phyloP scores from a whole-genome alignment of 1,284 basidiomycete genomes.

The Tilletia indica region DNA sequence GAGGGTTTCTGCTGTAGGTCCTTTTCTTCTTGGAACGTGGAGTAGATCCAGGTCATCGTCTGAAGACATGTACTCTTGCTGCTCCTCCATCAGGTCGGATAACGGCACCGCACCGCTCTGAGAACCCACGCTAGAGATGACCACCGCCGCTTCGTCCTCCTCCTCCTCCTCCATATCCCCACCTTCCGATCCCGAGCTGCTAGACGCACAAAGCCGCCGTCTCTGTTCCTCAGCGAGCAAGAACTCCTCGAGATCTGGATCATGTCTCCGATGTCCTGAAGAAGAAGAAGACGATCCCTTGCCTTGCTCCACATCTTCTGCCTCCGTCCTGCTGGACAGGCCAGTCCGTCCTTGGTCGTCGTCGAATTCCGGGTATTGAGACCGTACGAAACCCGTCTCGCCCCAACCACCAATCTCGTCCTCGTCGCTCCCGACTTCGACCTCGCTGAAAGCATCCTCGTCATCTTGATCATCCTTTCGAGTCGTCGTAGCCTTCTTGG shows the following conservation, averaged over 20 bases:
- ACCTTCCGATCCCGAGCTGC: background rate
- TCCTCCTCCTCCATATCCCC: background rate
- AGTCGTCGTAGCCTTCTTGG: background rate
- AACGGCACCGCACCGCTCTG: too few relatives aligned
- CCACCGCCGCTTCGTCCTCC: too few relatives aligned
- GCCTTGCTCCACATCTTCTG: background rate
- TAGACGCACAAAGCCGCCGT: background rate
- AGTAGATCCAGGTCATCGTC: too few relatives aligned
- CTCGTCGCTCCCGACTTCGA: conserved; percentile 17
- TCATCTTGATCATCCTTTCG: background rate
- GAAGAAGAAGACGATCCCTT: background rate
- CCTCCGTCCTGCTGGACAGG: background rate
- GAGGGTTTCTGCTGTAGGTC: too few relatives aligned
- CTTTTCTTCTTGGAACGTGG: too few relatives aligned
- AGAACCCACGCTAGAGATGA: too few relatives aligned
- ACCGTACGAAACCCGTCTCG: background rate
- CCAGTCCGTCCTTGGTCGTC: background rate
- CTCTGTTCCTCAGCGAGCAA: conserved; percentile 10
- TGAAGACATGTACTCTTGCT: too few relatives aligned
- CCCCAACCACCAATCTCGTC: conserved; percentile 19
- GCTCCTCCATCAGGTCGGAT: too few relatives aligned
- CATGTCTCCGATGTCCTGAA: background rate
- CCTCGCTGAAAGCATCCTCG: background rate
- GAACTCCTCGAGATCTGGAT: conserved; percentile 17
- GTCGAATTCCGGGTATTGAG: conserved; percentile 15